phyloP scores from a whole-genome alignment of 2,329 filamentous ascomycete genomes.

The Ceratocystiopsis brevicomis region DNA sequence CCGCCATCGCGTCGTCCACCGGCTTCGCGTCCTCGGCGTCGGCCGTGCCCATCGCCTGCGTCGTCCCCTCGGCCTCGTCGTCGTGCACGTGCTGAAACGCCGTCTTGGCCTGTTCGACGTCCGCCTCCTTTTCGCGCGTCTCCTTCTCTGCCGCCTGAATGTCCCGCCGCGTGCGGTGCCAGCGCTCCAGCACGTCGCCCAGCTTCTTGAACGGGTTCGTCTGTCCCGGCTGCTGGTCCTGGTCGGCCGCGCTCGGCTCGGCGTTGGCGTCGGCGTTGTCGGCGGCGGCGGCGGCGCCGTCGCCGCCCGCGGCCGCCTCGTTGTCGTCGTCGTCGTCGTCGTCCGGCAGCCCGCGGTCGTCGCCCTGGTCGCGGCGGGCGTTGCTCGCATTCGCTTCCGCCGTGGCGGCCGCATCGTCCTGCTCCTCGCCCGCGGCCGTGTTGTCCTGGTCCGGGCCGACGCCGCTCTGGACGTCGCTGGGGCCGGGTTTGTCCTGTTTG shows the following conservation, averaged over 20 bases:
- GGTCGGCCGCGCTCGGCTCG: slow-evolving; percentile 19
- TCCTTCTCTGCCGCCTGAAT: slow-evolving; percentile 42
- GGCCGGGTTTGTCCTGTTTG: slow-evolving; percentile 41
- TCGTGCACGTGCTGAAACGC: slow-evolving; percentile 89
- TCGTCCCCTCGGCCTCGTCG: slow-evolving; percentile 62
- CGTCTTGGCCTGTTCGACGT: slow-evolving; percentile 43
- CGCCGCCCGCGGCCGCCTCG: slow-evolving; percentile 37
- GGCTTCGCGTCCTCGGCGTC: slow-evolving; percentile 60
- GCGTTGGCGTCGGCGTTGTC: slow-evolving; percentile 20
- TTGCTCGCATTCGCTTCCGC: slow-evolving; percentile 34
- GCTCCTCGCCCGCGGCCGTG: slow-evolving; percentile 19
- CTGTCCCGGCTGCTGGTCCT: slow-evolving; percentile 4
- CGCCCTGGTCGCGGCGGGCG: slow-evolving; percentile 42
- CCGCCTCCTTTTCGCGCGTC: slow-evolving; percentile 20
- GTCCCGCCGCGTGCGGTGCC: slow-evolving; percentile 74
- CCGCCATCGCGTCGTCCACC: slow-evolving; percentile 74
- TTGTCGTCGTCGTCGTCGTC: slow-evolving; percentile 39
- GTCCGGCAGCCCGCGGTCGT: slow-evolving; percentile 43
- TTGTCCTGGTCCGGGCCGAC: slow-evolving; percentile 45
- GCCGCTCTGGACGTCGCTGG: slow-evolving; percentile 44
- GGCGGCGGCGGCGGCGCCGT: slow-evolving; percentile 33
- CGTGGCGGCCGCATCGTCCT: slow-evolving; percentile 6
- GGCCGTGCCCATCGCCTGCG: slow-evolving; percentile 78
- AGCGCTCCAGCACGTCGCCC: slow-evolving; percentile 78
- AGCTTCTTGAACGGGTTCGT: slow-evolving; percentile 79